Conservation (phyloP, 768 basidiomycete species). For the Trametes coccinea region DNA sequence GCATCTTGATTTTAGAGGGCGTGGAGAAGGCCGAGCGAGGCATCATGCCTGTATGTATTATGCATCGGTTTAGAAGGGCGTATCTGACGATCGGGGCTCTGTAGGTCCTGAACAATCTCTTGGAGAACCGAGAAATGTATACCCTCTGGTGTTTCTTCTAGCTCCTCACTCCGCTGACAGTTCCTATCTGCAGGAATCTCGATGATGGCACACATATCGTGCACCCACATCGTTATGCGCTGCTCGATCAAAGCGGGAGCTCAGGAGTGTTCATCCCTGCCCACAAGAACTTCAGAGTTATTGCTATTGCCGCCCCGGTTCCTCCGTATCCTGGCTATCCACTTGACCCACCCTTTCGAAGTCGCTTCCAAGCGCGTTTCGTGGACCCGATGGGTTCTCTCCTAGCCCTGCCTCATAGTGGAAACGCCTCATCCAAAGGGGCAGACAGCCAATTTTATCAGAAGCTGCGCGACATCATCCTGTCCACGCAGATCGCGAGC, state of each 20-base stretch:
- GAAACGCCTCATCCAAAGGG: background rate
- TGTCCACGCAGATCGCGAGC: slow-evolving; percentile 63
- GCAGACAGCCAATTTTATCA: slow-evolving; percentile 34
- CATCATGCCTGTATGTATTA: slow-evolving; percentile 60
- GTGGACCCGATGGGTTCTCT: slow-evolving; percentile 59
- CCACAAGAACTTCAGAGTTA: slow-evolving; percentile 66
- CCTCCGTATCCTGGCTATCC: slow-evolving; percentile 68
- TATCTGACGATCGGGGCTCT: background rate
- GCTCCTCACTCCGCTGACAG: background rate
- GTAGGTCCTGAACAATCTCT: slow-evolving; percentile 58
- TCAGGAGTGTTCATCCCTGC: slow-evolving; percentile 55
- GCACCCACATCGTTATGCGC: slow-evolving; percentile 58
- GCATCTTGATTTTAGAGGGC: slow-evolving; percentile 65
- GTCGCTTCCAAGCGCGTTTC: slow-evolving; percentile 69
- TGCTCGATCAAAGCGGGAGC: slow-evolving; percentile 38
- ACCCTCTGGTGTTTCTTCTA: background rate
- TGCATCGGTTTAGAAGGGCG: background rate
- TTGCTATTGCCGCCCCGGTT: slow-evolving; percentile 69
- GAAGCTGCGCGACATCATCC: slow-evolving; percentile 55
- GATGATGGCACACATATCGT: slow-evolving; percentile 73
- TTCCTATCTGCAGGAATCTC: slow-evolving; percentile 49
- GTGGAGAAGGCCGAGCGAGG: slow-evolving; percentile 74
- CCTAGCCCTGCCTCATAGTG: slow-evolving; percentile 38
- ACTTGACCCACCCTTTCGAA: slow-evolving; percentile 66
- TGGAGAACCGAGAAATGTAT: slow-evolving; percentile 73